phyloP scores from a whole-genome alignment of 805 yeast species.

The Zygoascus bituminiphila region DNA sequence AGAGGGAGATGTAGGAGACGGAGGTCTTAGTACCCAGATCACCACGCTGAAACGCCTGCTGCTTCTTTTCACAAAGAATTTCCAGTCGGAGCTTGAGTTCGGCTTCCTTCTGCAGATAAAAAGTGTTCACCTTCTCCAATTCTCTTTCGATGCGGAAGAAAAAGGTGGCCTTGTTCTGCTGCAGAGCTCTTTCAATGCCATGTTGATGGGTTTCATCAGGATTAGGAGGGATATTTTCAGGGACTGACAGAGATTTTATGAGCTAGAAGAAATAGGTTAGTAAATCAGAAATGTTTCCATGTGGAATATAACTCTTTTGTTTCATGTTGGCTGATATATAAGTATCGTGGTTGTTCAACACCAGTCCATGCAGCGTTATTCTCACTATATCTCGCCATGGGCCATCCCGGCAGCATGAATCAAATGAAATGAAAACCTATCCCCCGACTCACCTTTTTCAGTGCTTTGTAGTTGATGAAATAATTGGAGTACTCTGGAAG shows the following conservation, averaged over 20 bases:
- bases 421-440: neutral
- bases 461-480: conserved; percentile 89
- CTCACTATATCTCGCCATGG: neutral
- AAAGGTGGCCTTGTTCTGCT: conserved; percentile 82
- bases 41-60: conserved; percentile 38
- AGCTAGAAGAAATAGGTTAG: conserved; percentile 29
- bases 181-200: conserved; percentile 47
- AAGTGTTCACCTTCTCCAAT: conserved; percentile 88
- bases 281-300: too few relatives aligned
- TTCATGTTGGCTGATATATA: too few relatives aligned
- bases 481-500: conserved; percentile 91
- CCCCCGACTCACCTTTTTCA: conserved; percentile 58
- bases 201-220: conserved; percentile 15
- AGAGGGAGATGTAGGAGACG: conserved; percentile 70
- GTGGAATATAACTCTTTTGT: too few relatives aligned
- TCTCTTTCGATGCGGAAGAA: conserved; percentile 90
- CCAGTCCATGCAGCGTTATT: too few relatives aligned
- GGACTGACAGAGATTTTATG: conserved; percentile 67
- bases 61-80: conserved; percentile 63
- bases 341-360: neutral
- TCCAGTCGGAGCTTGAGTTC: conserved; percentile 75
- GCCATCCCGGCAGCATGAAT: neutral
- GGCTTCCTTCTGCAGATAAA: conserved; percentile 84
- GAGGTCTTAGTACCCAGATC: conserved; percentile 51
- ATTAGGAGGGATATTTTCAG: conserved; percentile 27